Conservation (phyloP, 805 yeast species). For the Wickerhamomyces chambardii region DNA sequence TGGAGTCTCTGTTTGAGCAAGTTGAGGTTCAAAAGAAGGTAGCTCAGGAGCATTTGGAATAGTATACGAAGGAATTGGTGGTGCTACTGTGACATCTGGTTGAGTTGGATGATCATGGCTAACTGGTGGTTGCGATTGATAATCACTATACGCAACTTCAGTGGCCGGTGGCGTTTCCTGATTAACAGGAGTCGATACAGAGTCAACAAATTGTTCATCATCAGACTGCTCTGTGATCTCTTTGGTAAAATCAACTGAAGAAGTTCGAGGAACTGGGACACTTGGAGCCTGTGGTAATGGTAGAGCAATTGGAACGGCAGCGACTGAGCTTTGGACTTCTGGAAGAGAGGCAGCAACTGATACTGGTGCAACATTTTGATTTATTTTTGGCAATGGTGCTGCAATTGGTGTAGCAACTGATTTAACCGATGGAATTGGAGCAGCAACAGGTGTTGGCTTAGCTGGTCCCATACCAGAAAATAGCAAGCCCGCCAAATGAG, state of each 20-base stretch:
- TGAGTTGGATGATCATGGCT: too few species aligned
- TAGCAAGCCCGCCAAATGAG: constrained; percentile 18
- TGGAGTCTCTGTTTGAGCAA: constrained; percentile 18
- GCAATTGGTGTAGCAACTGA: constrained; percentile 7
- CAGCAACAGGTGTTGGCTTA: constrained; percentile 14
- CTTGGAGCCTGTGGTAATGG: constrained; percentile 20
- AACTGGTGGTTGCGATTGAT: too few species aligned
- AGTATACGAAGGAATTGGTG: constrained; percentile 21
- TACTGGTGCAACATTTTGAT: too few species aligned
- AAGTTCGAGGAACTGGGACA: constrained; percentile 18
- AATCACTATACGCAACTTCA: too few species aligned
- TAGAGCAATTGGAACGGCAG: constrained; percentile 16
- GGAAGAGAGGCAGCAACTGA: too few species aligned
- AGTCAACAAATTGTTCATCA: constrained; percentile 5
- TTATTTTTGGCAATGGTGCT: too few species aligned
- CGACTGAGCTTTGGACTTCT: too few species aligned
- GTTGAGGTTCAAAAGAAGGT: constrained; percentile 17
- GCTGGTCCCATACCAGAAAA: constrained; percentile 18
- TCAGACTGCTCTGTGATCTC: constrained; percentile 12
- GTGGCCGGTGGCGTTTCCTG: constrained; percentile 15
- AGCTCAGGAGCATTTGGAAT: constrained; percentile 5
- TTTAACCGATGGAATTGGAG: constrained; percentile 15
- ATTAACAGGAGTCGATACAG: constrained; percentile 14
- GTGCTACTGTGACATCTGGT: too few species aligned
- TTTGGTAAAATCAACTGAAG: constrained; percentile 15